Evolutionary conservation across 176 grass and related monocot species (phyloP).

Genomic region (Raddia distichophylla): DNA sequence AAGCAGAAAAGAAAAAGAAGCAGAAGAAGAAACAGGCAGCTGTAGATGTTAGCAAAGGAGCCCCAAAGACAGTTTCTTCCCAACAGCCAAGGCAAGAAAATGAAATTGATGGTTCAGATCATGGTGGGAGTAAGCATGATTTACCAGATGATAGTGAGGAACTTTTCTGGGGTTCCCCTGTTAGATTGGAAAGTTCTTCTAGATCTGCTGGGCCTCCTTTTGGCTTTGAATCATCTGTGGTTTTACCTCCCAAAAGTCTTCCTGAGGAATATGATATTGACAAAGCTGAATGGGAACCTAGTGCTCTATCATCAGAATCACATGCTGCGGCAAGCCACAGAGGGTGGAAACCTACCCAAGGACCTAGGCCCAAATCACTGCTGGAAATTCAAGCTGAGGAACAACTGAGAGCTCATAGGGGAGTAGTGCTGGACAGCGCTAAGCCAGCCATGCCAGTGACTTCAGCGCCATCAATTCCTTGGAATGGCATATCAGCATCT

Average conservation of each 20-base stretch:
- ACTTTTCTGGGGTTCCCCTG: conserved; percentile 51
- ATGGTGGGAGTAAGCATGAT: conserved; percentile 54
- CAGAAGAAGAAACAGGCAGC: conserved; percentile 75
- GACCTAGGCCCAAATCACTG: conserved; percentile 83
- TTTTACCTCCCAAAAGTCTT: conserved; percentile 37
- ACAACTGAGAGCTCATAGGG: conserved; percentile 69
- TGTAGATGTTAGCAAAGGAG: conserved; percentile 60
- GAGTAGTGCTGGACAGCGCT: conserved; percentile 38
- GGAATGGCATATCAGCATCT: conserved; percentile 56
- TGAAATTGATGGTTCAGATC: conserved; percentile 53
- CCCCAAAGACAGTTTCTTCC: conserved; percentile 46
- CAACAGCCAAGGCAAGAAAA: conserved; percentile 48
- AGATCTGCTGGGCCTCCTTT: conserved; percentile 8
- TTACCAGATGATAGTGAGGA: conserved; percentile 52
- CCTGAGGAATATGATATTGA: conserved; percentile 53
- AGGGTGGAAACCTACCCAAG: conserved; percentile 81
- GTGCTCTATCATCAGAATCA: conserved; percentile 48
- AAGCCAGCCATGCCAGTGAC: conserved; percentile 30
- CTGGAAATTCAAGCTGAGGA: conserved; percentile 98
- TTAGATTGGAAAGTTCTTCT: conserved; percentile 36
- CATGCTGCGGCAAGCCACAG: conserved; percentile 45
- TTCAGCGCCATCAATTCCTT: conserved; percentile 55
- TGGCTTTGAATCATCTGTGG: conserved; percentile 39
- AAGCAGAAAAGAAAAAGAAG: conserved; percentile 95
- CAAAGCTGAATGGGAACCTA: conserved; percentile 53